A percentile compares a stretch with the other conserved stretches of the same genome.
phyloP scores from a whole-genome alignment of 768 basidiomycete genomes.

The Galerina marginata region DNA sequence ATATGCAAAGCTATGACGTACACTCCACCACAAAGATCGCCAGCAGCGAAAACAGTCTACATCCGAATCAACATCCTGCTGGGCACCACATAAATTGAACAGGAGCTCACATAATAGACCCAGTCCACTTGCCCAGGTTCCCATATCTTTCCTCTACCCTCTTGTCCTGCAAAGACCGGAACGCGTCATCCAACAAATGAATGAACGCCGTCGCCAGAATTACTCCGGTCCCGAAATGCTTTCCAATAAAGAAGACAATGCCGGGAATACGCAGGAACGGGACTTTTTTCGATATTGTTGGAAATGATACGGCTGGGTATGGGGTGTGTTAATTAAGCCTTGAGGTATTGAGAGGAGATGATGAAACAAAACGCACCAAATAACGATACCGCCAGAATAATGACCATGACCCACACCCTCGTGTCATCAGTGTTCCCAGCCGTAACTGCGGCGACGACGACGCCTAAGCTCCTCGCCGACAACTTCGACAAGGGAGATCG shows the following conservation, averaged over 20 bases:
- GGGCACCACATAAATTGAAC: neutral
- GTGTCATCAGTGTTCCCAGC: conserved; percentile 14
- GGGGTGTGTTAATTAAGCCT: neutral
- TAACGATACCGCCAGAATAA: conserved; percentile 66
- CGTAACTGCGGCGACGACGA: conserved; percentile 5
- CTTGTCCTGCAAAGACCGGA: conserved; percentile 58
- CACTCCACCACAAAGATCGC: conserved; percentile 84
- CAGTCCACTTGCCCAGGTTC: conserved; percentile 61
- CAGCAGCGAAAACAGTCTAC: conserved; percentile 51
- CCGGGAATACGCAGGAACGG: conserved; percentile 65
- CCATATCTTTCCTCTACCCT: conserved; percentile 51
- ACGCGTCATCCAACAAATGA: conserved; percentile 80
- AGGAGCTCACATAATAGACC: conserved; percentile 71
- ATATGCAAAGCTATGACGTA: conserved; percentile 38
- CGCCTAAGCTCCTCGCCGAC: conserved; percentile 1
- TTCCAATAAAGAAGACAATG: conserved; percentile 81
- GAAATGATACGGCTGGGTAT: conserved; percentile 70
- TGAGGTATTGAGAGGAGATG: neutral
- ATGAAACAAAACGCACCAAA: conserved; percentile 51
- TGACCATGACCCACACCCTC: conserved; percentile 45
- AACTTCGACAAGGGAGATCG: neutral
- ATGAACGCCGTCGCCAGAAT: conserved; percentile 85
- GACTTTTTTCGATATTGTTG: conserved; percentile 61
- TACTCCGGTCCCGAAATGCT: conserved; percentile 87
- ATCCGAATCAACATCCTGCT: neutral